Evolutionary conservation across 192 early-diverging fungal genomes (phyloP).

Genomic region (Backusella psychrophila): DNA sequence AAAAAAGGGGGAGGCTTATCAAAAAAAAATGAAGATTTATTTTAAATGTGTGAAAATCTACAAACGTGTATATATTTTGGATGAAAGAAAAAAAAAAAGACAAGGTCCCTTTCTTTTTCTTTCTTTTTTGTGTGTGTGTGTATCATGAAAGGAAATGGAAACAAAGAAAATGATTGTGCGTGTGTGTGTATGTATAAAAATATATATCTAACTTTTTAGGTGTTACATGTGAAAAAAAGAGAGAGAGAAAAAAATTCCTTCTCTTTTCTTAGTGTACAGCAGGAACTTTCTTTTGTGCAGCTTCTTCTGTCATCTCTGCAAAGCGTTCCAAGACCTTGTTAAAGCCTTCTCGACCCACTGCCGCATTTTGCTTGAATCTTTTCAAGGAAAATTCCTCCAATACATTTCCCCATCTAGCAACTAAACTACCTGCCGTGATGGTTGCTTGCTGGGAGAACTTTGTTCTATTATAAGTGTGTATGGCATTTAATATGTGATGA

Average conservation of each 20-base stretch:
- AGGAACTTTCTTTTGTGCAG: neutral
- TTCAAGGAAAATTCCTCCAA: conserved; percentile 85
- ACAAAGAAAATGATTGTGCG: neutral
- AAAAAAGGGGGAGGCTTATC: conserved; percentile 1
- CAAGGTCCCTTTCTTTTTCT: neutral
- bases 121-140: neutral
- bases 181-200: neutral
- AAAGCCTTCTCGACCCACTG: conserved; percentile 79
- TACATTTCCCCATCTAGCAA: conserved; percentile 64
- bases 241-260: neutral
- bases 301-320: conserved; percentile 37
- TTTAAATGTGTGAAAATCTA: neutral
- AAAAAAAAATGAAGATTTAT: neutral
- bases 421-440: conserved; percentile 72
- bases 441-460: conserved; percentile 82
- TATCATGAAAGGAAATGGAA: conserved; percentile 6
- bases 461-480: conserved; percentile 42
- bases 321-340: conserved; percentile 78
- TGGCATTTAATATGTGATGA: neutral
- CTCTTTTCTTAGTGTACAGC: neutral
- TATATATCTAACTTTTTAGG: neutral
- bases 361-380: conserved; percentile 90
- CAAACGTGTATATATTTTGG: neutral
- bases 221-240: neutral
- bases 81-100: neutral